Base-by-base conservation (phyloP, 495 filamentous ascomycete genomes). In the Geoglossum glabrum region DNA sequence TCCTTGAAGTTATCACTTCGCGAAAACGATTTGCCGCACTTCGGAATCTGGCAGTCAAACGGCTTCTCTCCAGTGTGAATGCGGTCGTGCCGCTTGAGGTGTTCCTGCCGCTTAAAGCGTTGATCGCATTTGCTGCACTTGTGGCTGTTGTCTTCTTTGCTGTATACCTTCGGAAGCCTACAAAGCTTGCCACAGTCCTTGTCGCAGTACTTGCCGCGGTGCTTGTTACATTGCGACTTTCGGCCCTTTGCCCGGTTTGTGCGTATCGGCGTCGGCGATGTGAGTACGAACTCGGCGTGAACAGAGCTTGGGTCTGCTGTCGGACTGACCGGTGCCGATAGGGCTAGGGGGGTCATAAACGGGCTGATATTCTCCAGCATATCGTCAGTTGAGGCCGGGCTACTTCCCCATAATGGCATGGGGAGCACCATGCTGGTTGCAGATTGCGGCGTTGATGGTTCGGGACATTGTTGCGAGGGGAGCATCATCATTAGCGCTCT, bases 51-150 rank as follows among this genome's bases (percentile, higher is more conserved):
- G 40, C 54, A 56, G 2, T 17, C n/a, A 56, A 25, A 56, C 17
- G 54, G 54, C 38, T 31, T 27, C 4, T 56, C 54, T 8, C 25
- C 4, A 17, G 54, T 56, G 38, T 56, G 54, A 33, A 45, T 25
- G 25, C 38, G 31, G 25, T 31, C 33, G 31, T 56, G 54, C 21
- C 54, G 54, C 21, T 56, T 56, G 25, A 56, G 54, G 31, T 56
- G 54, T 45, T 56, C 54, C 31, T 56, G 54, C 10, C 54, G 25
- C 54, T 56, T 56, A 33, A 56, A 56, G 31, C 54, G 31, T 27
- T 56, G 31, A 21, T 56, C 31, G 30, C 54, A 56, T 19, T 45
- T 26, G 1, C 30, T 28, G n/a, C 54, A 56, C 13, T 56, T 56
- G 31, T 56, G 31, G 5, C 3, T 26, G 31, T 56, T 56, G 21